A percentile compares a stretch with the other conserved stretches of the same genome.
These are phyloP conservation scores for Apiospora malaysiana DNA, from an alignment of 2,329 filamentous ascomycete genomes.

Conservation along the genomic window DNA sequence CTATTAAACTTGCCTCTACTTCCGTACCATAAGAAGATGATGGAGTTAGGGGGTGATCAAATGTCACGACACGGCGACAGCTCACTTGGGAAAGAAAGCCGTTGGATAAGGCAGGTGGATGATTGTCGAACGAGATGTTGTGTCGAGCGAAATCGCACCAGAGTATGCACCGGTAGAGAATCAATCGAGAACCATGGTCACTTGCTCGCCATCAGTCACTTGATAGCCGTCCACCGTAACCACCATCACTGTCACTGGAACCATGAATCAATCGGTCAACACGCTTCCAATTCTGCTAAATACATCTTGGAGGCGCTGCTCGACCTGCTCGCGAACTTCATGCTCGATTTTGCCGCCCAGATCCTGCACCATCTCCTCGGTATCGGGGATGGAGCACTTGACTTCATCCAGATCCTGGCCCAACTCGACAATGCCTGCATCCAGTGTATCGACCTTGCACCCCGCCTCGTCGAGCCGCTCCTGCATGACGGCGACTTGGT, in stretches of 20 bases:
- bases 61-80: no score
- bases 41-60: no score
- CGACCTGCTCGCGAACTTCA: background rate
- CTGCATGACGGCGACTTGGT: conserved; percentile 1
- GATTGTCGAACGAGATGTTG: no score
- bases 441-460: background rate
- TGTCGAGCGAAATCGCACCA: no score
- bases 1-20: no score
- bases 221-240: no score
- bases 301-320: background rate
- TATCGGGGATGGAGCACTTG: background rate
- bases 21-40: no score
- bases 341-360: background rate
- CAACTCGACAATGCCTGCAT: background rate
- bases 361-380: conserved; percentile 5
- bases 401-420: conserved; percentile 5
- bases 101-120: no score
- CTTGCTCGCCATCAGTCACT: no score
- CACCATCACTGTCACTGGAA: background rate
- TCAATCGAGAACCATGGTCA: no score
- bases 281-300: conserved; percentile 12
- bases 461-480: conserved; percentile 10
- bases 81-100: no score
- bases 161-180: no score
- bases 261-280: background rate